These are phyloP conservation scores for Phytophthora constricta DNA, from an alignment of 352 stramenopile genomes.

Conservation along the genomic window DNA sequence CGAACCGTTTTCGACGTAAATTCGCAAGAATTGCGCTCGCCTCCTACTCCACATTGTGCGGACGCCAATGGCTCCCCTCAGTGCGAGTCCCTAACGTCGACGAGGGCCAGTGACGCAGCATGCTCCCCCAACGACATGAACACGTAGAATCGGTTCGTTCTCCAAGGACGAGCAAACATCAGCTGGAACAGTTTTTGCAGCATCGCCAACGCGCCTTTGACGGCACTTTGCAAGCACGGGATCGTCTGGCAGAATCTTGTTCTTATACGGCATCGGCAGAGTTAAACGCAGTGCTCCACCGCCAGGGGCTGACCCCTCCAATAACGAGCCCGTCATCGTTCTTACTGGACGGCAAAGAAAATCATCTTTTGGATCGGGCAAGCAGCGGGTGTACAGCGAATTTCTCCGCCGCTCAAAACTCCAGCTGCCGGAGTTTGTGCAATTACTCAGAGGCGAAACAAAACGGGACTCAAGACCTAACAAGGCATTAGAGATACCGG, in stretches of 20 bases:
- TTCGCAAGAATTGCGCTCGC: neutral
- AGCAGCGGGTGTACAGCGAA: constrained; percentile 13
- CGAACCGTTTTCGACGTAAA: neutral
- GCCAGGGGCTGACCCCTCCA: neutral
- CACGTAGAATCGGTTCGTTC: neutral
- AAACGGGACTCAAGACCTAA: constrained; percentile 1
- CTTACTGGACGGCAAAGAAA: neutral
- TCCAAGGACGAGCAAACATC: neutral
- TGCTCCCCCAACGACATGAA: neutral
- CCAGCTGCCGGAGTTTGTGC: constrained; percentile 15
- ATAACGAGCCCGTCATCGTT: neutral
- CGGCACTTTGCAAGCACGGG: neutral
- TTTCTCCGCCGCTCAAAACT: neutral
- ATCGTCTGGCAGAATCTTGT: neutral
- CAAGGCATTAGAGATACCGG: constrained; percentile 11
- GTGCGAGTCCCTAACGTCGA: neutral
- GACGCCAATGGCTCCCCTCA: neutral
- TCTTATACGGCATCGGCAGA: neutral
- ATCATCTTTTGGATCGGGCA: constrained; percentile 9
- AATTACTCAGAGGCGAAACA: constrained; percentile 18
- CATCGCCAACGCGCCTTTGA: neutral
- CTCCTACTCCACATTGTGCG: neutral
- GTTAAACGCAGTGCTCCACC: neutral
- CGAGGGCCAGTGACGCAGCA: neutral
- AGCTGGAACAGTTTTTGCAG: neutral